phyloP scores from a whole-genome alignment of 2,329 filamentous ascomycete genomes.

The Fusarium anguioides region DNA sequence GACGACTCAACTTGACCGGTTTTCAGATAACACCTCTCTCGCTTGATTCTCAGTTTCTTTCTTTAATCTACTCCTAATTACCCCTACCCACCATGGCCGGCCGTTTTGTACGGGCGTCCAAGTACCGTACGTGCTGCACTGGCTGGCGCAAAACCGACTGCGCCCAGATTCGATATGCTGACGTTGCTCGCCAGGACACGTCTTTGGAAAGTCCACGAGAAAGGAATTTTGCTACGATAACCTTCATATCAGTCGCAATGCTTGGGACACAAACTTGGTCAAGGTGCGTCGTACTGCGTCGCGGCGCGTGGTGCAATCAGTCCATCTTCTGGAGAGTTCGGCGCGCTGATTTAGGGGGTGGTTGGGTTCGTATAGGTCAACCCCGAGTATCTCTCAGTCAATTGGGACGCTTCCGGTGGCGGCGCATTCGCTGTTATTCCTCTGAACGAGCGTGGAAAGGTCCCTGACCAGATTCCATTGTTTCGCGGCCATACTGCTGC shows the following conservation, averaged over 20 bases:
- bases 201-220: conserved; percentile 94
- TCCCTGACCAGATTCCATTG: conserved; percentile 91
- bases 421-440: conserved; percentile 98
- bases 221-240: conserved; percentile 99
- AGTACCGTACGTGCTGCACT: conserved; percentile 67
- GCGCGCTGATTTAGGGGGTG: conserved; percentile 44
- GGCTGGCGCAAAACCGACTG: conserved; percentile 44
- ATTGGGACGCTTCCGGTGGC: conserved; percentile 97
- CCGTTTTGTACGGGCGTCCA: conserved; percentile 75
- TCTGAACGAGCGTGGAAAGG: conserved; percentile 85
- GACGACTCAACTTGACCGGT: conserved; percentile 16
- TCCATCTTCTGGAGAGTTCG: conserved; percentile 25
- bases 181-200: conserved; percentile 76
- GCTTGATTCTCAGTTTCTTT: conserved; percentile 13
- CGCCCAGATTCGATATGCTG: conserved; percentile 40
- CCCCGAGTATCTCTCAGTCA: conserved; percentile 94
- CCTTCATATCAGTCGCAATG: conserved; percentile 95
- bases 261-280: conserved; percentile 98
- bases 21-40: conserved; percentile 6
- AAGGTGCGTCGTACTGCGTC: conserved; percentile 88
- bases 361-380: conserved; percentile 74
- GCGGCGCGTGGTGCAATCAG: conserved; percentile 26
- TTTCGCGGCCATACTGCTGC: conserved; percentile 96
- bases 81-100: conserved; percentile 62
- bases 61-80: conserved; percentile 22